These are phyloP conservation scores for Kazachstania kunashirensis DNA, from an alignment of 805 yeast species.

Conservation along the genomic window DNA sequence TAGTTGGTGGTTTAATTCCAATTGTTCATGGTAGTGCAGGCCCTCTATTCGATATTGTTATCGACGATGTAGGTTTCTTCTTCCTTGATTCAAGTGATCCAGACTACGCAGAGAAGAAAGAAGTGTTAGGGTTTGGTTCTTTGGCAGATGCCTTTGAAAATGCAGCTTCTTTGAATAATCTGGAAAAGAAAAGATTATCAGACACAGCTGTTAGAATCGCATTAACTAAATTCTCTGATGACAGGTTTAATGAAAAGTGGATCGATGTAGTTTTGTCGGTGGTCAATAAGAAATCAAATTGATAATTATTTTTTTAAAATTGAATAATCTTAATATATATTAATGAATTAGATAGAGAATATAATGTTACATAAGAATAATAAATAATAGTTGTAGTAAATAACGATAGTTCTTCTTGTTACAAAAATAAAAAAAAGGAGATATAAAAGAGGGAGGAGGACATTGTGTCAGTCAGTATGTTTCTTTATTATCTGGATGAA, in stretches of 20 bases:
- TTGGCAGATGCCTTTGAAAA: conserved; percentile 41
- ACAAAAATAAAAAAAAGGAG: too few species aligned
- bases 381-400: too few species aligned
- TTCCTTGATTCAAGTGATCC: conserved; percentile 68
- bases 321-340: too few species aligned
- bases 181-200: conserved; percentile 35
- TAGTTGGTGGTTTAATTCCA: conserved; percentile 79
- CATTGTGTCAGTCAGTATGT: too few species aligned
- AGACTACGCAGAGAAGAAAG: conserved; percentile 35
- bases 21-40: conserved; percentile 94
- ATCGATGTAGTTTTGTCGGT: conserved; percentile 14
- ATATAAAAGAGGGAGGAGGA: too few species aligned
- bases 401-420: too few species aligned
- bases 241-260: conserved; percentile 50
- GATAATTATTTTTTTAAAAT: too few species aligned
- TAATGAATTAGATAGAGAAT: too few species aligned
- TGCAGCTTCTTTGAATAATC: conserved; percentile 33
- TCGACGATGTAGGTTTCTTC: conserved; percentile 60
- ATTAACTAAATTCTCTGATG: conserved; percentile 50
- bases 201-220: conserved; percentile 38
- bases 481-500: conserved; percentile 2
- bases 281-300: too few species aligned
- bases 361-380: conserved; percentile 1
- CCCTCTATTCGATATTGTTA: conserved; percentile 79
- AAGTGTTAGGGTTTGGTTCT: conserved; percentile 16